Conservation (phyloP, 2,329 filamentous ascomycete species). For the Pseudogymnoascus sp. region DNA sequence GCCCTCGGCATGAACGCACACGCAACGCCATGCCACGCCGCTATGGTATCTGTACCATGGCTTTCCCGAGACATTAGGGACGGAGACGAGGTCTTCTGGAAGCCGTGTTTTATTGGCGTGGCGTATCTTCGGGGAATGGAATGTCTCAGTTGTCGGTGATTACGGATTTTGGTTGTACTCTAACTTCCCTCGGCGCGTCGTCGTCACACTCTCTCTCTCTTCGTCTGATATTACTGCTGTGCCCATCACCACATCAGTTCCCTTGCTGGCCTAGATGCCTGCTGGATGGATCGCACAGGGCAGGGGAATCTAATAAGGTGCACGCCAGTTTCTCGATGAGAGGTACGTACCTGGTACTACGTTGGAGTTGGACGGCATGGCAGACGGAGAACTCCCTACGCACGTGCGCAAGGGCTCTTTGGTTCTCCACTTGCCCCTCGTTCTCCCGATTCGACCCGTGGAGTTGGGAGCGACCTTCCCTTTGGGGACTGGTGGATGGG, state of each 20-base stretch:
- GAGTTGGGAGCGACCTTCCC: not conserved
- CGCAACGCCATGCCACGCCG: not conserved
- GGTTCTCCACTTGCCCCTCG: not conserved
- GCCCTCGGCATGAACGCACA: not conserved
- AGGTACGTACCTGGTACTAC: not conserved
- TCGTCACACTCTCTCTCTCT: not conserved
- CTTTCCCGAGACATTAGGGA: not conserved
- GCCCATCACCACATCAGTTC: too few relatives aligned
- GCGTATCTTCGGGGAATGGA: not conserved
- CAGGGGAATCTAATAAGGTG: conserved; percentile 2
- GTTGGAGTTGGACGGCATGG: not conserved
- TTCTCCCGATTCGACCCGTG: not conserved
- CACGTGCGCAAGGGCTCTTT: not conserved
- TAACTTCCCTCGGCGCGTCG: not conserved
- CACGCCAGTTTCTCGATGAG: not conserved
- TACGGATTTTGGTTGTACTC: not conserved
- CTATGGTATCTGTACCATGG: not conserved
- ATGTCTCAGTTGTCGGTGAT: not conserved
- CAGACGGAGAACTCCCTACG: not conserved
- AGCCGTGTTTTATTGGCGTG: not conserved
- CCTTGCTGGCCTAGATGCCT: not conserved
- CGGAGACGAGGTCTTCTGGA: not conserved
- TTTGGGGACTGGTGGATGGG: not conserved
- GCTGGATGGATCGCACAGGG: not conserved
- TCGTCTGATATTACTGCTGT: not conserved